phyloP scores from a whole-genome alignment of 306 rosid genomes.

The Citrullus colocynthis region DNA sequence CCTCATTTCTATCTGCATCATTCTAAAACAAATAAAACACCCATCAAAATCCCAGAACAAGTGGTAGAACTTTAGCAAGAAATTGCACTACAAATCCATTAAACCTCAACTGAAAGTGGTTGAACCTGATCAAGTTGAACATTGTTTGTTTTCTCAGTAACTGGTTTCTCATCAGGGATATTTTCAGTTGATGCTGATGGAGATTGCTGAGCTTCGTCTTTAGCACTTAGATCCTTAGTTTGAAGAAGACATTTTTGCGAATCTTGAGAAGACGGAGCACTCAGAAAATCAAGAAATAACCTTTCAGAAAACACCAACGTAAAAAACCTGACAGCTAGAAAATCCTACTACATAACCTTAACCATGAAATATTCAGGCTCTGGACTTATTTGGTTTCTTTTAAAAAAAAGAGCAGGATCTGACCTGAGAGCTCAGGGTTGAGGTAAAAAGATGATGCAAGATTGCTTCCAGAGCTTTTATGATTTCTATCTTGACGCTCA shows the following conservation, averaged over 20 bases:
- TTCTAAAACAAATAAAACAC: conserved; percentile 53
- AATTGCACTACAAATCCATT: conserved; percentile 10
- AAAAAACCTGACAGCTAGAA: conserved; percentile 17
- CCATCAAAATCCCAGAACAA: conserved; percentile 38
- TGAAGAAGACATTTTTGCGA: conserved; percentile 25
- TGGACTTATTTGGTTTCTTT: neutral
- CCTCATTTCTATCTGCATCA: conserved; percentile 44
- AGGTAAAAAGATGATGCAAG: conserved; percentile 22
- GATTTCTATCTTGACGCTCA: conserved; percentile 29
- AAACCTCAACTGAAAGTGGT: conserved; percentile 29
- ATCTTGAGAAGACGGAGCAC: conserved; percentile 64
- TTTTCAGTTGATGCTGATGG: conserved; percentile 10
- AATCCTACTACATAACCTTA: neutral
- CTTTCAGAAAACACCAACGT: conserved; percentile 23
- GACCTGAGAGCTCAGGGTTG: conserved; percentile 64
- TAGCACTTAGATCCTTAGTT: conserved; percentile 24
- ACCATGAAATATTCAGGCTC: neutral
- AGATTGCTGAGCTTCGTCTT: conserved; percentile 1
- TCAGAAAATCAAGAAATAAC: conserved; percentile 43
- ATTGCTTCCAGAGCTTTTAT: conserved; percentile 13
- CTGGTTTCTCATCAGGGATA: conserved; percentile 13
- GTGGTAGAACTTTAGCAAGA: conserved; percentile 13
- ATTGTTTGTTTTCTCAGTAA: conserved; percentile 10
- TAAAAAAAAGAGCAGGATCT: conserved; percentile 22
- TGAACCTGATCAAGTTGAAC: conserved; percentile 17